Conservation (phyloP, 805 yeast species). For the Starmerella geochares region DNA sequence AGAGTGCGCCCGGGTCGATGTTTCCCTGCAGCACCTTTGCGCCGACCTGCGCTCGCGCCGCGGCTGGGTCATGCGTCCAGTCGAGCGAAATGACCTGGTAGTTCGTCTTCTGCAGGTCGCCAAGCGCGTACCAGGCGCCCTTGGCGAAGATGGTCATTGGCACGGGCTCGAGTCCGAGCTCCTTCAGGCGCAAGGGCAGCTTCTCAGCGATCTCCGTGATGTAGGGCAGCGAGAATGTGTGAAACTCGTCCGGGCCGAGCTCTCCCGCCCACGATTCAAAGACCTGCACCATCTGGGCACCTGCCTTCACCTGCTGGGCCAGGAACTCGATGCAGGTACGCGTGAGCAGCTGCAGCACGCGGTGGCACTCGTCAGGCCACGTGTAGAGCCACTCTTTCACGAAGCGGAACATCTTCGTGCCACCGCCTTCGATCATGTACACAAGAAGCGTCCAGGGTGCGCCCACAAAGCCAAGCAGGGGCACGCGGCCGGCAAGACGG, state of each 20-base stretch:
- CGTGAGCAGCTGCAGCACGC: conserved; percentile 63
- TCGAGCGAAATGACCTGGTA: conserved; percentile 86
- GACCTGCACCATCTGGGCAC: conserved; percentile 95
- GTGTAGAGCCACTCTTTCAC: conserved; percentile 88
- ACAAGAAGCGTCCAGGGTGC: conserved; percentile 97
- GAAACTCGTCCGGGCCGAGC: conserved; percentile 79
- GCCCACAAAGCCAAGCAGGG: conserved; percentile 89
- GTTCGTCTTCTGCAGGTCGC: conserved; percentile 57
- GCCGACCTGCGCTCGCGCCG: conserved; percentile 49
- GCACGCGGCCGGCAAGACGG: conserved; percentile 81
- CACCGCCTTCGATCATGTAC: conserved; percentile 97
- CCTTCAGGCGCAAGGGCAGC: conserved; percentile 58
- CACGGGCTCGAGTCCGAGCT: conserved; percentile 63
- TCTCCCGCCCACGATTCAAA: conserved; percentile 99
- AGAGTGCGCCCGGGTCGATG: conserved; percentile 88
- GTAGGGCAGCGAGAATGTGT: conserved; percentile 81
- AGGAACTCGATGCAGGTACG: conserved; percentile 85
- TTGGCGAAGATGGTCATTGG: conserved; percentile 89
- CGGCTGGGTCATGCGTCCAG: conserved; percentile 78
- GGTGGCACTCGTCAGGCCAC: conserved; percentile 61
- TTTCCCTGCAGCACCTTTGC: conserved; percentile 83
- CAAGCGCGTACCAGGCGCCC: conserved; percentile 95
- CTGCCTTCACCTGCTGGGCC: conserved; percentile 91
- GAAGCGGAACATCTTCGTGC: conserved; percentile 79
- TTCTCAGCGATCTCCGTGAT: conserved; percentile 60